Evolutionary conservation across 768 basidiomycete genomes (phyloP).

Genomic region (Russula sp.): DNA sequence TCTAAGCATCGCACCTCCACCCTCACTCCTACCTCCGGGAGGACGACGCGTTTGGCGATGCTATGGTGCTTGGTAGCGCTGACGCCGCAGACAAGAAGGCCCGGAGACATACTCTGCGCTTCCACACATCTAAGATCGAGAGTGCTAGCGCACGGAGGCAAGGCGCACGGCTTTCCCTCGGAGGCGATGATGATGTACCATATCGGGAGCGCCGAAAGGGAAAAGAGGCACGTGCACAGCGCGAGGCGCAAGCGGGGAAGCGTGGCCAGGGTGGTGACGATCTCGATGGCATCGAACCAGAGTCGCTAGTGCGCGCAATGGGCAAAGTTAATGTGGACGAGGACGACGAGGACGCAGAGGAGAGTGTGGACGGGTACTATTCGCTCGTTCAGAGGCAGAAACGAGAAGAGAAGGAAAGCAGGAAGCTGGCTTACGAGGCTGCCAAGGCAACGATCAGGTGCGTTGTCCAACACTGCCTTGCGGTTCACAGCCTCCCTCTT

Average conservation of each 20-base stretch:
- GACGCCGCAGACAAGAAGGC: constrained; percentile 84
- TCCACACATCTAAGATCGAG: constrained; percentile 92
- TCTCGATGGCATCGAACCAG: constrained; percentile 57
- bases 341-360: constrained; percentile 42
- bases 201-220: constrained; percentile 73
- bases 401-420: constrained; percentile 69
- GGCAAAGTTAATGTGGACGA: constrained; percentile 40
- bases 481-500: background rate
- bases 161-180: constrained; percentile 67
- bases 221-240: constrained; percentile 52
- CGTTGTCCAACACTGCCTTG: constrained; percentile 31
- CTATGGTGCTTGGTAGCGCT: constrained; percentile 57
- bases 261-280: constrained; percentile 61
- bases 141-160: constrained; percentile 71
- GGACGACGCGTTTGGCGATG: constrained; percentile 70
- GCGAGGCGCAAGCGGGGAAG: constrained; percentile 49
- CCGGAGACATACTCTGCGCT: constrained; percentile 78
- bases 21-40: constrained; percentile 28
- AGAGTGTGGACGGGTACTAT: constrained; percentile 75
- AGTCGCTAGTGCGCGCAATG: constrained; percentile 33
- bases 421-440: constrained; percentile 79
- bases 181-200: constrained; percentile 95
- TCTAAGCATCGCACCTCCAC: constrained; percentile 26
- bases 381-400: constrained; percentile 78
- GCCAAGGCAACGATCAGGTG: constrained; percentile 56